Evolutionary conservation across 2,329 filamentous ascomycete species (phyloP), one percentile per base, ranked within the genome.

Genomic region (Lasiodiplodia sp.): DNA sequence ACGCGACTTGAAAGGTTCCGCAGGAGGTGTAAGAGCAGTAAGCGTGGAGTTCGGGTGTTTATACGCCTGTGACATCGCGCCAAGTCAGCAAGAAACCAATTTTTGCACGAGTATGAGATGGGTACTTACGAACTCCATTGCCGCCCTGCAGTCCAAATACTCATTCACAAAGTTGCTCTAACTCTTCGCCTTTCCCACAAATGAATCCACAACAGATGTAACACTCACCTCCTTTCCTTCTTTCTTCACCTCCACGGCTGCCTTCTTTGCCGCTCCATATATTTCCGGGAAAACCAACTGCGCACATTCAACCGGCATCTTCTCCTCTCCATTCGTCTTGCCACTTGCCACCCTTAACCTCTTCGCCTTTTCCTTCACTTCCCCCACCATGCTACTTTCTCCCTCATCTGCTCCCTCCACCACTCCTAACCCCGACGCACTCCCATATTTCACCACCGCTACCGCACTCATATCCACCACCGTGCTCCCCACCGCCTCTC

Each of bases 1-100:
- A n/a, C 58, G 63, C 23, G 67, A 67, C 21, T 34, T 37, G 38
- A 66, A 69, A 10, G 53, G 16, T 34, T 56, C 11, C 14, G 14
- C 25, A 6, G 53, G 25, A 34, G 53, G 53, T 34, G 53, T 14
- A 16, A 56, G 28, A 4, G 28, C 11, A 14, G 53, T 28, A 28
- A 56, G 53, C 25, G 53, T 34, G 6, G 18, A 31, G 25, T 56
- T 37, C 31, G 28, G 28, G 37, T 56, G 25, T 3, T 56, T 56
- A 2, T 56, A 34, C 16, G 53, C 25, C 18, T 56, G 25, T 56
- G 16, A 14, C 8, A 11, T 23, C 51, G 23, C 31, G 6, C 8
- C 31, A 34, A 34, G 8, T 16, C 12, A 53, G 51, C 51, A 0
- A 47, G 16, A 47, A 47, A 2, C 16, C 44, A 16, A 16, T 47